Evolutionary conservation across 176 grass and related monocot genomes (phyloP).

Genomic region (Raddia distichophylla): DNA sequence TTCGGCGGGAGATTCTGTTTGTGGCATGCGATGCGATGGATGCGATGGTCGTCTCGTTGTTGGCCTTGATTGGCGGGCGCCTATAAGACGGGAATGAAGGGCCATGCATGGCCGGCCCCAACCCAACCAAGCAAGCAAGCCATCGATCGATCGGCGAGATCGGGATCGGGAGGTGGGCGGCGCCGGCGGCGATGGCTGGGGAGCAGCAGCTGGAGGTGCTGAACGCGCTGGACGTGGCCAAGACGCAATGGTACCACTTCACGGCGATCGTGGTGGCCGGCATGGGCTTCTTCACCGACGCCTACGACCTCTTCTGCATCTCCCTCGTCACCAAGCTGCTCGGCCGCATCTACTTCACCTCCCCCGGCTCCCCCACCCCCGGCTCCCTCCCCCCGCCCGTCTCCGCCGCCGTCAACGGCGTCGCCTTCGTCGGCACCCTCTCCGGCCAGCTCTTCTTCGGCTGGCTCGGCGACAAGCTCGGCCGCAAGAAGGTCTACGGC

Average conservation of each 20-base stretch:
- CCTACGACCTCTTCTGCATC: conserved; percentile 91
- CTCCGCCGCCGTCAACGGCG: conserved; percentile 65
- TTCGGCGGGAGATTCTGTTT: too few relatives aligned
- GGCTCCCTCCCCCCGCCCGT: conserved; percentile 60
- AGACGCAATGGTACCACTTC: conserved; percentile 86
- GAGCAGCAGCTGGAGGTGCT: conserved; percentile 58
- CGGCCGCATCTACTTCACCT: conserved; percentile 72
- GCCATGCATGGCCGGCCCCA: too few relatives aligned
- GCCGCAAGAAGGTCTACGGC: conserved; percentile 84
- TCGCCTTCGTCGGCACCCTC: conserved; percentile 71
- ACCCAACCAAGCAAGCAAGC: too few relatives aligned
- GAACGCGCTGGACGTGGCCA: conserved; percentile 58
- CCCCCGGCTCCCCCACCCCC: conserved; percentile 47
- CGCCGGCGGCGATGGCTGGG: conserved; percentile 36
- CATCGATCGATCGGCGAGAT: too few relatives aligned
- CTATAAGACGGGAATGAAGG: too few relatives aligned
- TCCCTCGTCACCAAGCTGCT: conserved; percentile 78
- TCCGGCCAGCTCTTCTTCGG: conserved; percentile 83
- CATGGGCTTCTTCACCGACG: conserved; percentile 95
- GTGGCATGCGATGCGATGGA: too few relatives aligned
- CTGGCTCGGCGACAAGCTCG: conserved; percentile 90
- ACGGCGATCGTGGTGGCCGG: conserved; percentile 75
- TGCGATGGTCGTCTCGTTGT: too few relatives aligned
- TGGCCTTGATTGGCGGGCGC: too few relatives aligned
- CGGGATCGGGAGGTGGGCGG: background rate